A percentile compares a stretch with the other conserved stretches of the same genome.
Conservation (phyloP, 345 rosid species). For the Eucalyptus erythrocorys region DNA sequence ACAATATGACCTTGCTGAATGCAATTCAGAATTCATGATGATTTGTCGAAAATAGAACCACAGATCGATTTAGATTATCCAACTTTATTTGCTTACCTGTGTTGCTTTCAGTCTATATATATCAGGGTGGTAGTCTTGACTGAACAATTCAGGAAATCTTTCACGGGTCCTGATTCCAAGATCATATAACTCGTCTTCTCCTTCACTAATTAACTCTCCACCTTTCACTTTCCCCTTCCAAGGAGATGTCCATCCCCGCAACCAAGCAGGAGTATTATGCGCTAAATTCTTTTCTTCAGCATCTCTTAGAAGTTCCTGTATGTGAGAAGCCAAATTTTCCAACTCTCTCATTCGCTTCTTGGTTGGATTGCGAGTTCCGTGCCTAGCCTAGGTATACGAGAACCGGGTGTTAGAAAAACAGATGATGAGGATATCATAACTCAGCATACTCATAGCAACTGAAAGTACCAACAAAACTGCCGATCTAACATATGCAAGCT, state of each 20-base stretch:
- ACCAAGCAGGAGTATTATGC: constrained; percentile 59
- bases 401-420: neutral
- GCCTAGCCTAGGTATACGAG: constrained; percentile 57
- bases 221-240: constrained; percentile 82
- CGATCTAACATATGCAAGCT: neutral
- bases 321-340: constrained; percentile 48
- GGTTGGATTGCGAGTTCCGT: constrained; percentile 96
- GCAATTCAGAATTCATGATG: neutral
- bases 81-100: constrained; percentile 28
- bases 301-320: constrained; percentile 42
- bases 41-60: neutral
- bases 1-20: neutral
- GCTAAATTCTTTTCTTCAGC: constrained; percentile 37
- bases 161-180: constrained; percentile 67
- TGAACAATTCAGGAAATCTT: constrained; percentile 60
- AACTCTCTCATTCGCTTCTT: constrained; percentile 69
- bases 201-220: constrained; percentile 62
- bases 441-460: neutral
- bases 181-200: constrained; percentile 76
- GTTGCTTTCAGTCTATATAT: constrained; percentile 68
- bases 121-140: constrained; percentile 83
- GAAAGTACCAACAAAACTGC: neutral
- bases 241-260: constrained; percentile 64
- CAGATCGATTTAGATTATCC: neutral
- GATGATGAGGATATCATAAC: neutral